A percentile compares a stretch with the other conserved stretches of the same genome.
phyloP scores from a whole-genome alignment of 1,284 basidiomycete genomes.

The Meira nashicola region DNA sequence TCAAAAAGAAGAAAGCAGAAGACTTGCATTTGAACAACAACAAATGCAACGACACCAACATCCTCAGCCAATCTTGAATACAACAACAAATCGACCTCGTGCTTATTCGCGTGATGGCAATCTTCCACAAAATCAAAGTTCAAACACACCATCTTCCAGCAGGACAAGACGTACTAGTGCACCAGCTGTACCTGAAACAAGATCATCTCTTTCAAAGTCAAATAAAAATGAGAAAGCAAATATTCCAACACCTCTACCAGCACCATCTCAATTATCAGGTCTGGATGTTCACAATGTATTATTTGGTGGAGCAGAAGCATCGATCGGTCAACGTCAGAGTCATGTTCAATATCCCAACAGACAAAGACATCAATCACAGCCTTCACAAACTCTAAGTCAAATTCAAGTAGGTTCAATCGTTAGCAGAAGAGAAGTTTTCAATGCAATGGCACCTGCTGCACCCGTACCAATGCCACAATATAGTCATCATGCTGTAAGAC shows the following conservation, averaged over 20 bases:
- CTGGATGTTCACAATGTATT: neutral
- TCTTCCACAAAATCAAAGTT: neutral
- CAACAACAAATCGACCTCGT: too few relatives aligned
- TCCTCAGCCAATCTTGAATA: too few relatives aligned
- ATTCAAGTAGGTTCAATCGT: neutral
- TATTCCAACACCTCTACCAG: neutral
- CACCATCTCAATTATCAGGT: constrained; percentile 6
- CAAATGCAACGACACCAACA: neutral
- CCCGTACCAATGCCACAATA: neutral
- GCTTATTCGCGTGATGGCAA: too few relatives aligned
- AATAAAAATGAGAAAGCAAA: too few relatives aligned
- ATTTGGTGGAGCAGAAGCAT: constrained; percentile 1
- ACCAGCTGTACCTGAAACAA: too few relatives aligned
- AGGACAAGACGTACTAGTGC: neutral
- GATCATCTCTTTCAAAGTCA: too few relatives aligned
- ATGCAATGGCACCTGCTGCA: neutral
- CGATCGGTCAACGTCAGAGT: too few relatives aligned
- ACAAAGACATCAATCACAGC: neutral
- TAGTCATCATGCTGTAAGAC: neutral
- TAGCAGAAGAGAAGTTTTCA: neutral
- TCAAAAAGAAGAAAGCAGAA: neutral
- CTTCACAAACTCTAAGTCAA: neutral
- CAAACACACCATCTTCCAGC: neutral
- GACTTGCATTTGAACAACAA: neutral
- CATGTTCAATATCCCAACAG: neutral